Percentiles rank a stretch among this genome's conserved stretches.
These are phyloP conservation scores for Ophiocordyceps sinensis DNA, from an alignment of 2,329 filamentous ascomycete genomes.

Conservation along the genomic window DNA sequence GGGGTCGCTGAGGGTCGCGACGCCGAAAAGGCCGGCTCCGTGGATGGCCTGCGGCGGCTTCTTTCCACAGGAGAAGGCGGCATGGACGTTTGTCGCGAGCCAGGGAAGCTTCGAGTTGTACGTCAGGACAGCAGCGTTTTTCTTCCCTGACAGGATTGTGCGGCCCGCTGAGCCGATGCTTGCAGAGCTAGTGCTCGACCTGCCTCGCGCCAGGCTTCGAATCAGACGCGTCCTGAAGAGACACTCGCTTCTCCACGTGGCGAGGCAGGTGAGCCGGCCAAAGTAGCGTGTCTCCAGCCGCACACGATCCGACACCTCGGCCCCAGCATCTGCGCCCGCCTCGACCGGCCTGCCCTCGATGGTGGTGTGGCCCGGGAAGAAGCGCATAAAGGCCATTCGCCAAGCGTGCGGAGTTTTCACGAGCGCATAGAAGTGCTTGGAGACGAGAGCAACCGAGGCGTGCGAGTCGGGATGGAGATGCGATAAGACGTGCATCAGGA, in stretches of 20 bases:
- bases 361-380: constrained; percentile 60
- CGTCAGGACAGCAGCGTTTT: constrained; percentile 60
- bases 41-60: constrained; percentile 70
- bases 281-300: constrained; percentile 67
- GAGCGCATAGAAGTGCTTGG: constrained; percentile 70
- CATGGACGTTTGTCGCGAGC: constrained; percentile 67
- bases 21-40: constrained; percentile 63
- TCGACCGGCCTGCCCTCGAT: constrained; percentile 14
- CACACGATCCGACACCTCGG: constrained; percentile 37
- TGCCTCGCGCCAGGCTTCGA: constrained; percentile 67
- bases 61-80: constrained; percentile 57
- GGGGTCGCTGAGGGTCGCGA: constrained; percentile 72
- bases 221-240: constrained; percentile 74
- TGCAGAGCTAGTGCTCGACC: constrained; percentile 46
- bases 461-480: constrained; percentile 79
- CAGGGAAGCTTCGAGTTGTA: constrained; percentile 77
- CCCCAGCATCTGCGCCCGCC: constrained; percentile 23
- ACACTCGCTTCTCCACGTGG: constrained; percentile 96
- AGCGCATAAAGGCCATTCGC: constrained; percentile 83
- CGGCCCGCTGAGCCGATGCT: constrained; percentile 37
- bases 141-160: constrained; percentile 41
- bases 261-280: constrained; percentile 62
- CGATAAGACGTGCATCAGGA: constrained; percentile 80
- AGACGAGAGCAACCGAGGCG: constrained; percentile 70
- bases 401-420: constrained; percentile 88